Conservation (phyloP, 768 basidiomycete species). For the Mycena pura region DNA sequence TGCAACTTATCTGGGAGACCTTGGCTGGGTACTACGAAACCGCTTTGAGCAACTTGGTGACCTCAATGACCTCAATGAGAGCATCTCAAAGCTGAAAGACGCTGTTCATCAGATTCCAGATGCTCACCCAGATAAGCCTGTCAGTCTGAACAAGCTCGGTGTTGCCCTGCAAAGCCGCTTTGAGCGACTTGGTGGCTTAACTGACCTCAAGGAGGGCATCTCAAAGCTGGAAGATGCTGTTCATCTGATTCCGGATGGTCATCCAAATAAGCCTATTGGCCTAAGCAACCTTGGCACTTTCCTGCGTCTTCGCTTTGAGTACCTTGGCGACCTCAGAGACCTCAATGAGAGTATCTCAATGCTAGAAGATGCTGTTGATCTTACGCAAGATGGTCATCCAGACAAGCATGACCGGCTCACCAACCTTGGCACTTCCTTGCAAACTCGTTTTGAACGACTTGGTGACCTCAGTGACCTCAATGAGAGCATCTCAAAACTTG, state of each 20-base stretch:
- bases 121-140: background rate
- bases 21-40: background rate
- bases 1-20: background rate
- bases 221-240: background rate
- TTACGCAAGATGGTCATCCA: too few species aligned
- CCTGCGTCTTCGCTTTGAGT: too few species aligned
- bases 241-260: background rate
- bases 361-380: too few species aligned
- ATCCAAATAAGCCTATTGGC: conserved; percentile 4
- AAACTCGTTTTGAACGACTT: conserved; percentile 1
- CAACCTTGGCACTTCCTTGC: conserved; percentile 7
- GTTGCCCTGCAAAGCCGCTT: conserved; percentile 1
- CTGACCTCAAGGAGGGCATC: background rate
- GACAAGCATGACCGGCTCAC: background rate
- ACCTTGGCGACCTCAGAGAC: too few species aligned
- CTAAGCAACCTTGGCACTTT: too few species aligned
- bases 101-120: background rate
- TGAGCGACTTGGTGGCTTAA: background rate
- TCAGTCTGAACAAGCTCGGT: conserved; percentile 4
- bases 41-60: background rate
- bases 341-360: too few species aligned
- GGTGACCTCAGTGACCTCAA: background rate
- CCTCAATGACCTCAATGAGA: background rate
- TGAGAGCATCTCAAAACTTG: too few species aligned
- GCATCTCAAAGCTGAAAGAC: background rate